These are phyloP conservation scores for Rhodomyrtus psidioides DNA, from an alignment of 441 rosid genomes.

Conservation along the genomic window DNA sequence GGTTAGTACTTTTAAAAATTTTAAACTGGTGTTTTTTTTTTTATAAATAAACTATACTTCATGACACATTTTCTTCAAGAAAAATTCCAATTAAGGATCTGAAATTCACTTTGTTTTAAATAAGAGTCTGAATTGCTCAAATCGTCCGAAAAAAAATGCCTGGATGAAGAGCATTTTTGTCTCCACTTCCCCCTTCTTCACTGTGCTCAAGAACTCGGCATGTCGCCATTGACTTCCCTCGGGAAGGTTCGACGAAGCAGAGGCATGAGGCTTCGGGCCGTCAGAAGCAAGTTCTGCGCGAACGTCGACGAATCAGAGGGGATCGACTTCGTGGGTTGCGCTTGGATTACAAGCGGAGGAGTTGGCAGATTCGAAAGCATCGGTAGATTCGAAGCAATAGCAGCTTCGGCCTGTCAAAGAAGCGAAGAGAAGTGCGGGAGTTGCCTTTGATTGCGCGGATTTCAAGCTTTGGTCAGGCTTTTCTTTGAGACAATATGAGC, in stretches of 20 bases:
- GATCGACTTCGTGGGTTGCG: constrained; percentile 36
- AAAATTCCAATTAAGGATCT: no score
- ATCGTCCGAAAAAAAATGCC: no score
- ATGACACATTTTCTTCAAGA: no score
- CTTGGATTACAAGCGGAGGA: constrained; percentile 43
- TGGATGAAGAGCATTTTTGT: constrained; percentile 4
- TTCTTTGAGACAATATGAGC: no score
- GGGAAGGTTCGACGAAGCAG: constrained; percentile 56
- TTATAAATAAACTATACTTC: no score
- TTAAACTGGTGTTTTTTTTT: no score
- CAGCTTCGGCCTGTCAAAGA: constrained; percentile 56
- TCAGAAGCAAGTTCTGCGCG: constrained; percentile 49
- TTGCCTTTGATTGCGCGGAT: constrained; percentile 32
- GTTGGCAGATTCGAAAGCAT: constrained; percentile 24
- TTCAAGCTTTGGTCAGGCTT: background rate
- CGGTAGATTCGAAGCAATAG: constrained; percentile 1
- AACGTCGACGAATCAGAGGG: constrained; percentile 45
- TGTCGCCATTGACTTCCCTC: constrained; percentile 89
- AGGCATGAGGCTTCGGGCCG: constrained; percentile 66
- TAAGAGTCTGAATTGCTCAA: no score
- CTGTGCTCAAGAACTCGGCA: constrained; percentile 84
- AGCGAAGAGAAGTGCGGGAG: constrained; percentile 37
- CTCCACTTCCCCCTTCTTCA: constrained; percentile 84
- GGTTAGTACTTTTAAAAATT: background rate
- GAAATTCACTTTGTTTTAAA: no score